Evolutionary conservation across 805 yeast genomes (phyloP).

Genomic region (Saturnispora sekii): DNA sequence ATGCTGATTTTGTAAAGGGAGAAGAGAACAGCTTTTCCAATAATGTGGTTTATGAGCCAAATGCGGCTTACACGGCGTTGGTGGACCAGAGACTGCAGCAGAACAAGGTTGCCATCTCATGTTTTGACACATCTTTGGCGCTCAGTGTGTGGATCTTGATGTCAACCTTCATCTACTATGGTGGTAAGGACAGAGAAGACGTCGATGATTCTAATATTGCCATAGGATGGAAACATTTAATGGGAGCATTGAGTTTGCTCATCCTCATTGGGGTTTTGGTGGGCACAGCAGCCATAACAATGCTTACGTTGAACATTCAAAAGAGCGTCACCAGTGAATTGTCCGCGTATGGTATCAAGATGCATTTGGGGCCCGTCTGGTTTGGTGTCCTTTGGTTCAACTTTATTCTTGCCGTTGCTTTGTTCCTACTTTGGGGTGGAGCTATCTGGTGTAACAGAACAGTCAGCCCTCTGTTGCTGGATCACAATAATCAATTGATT

Average conservation of each 20-base stretch:
- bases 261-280: neutral
- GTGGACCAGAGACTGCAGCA: constrained; percentile 14
- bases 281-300: constrained; percentile 26
- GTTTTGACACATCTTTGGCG: constrained; percentile 23
- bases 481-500: no score
- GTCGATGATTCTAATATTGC: constrained; percentile 29
- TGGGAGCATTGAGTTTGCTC: constrained; percentile 23
- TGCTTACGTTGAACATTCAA: constrained; percentile 21
- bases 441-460: constrained; percentile 50
- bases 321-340: constrained; percentile 26
- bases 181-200: constrained; percentile 24
- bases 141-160: constrained; percentile 26
- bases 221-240: constrained; percentile 25
- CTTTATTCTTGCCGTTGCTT: constrained; percentile 19
- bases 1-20: constrained; percentile 2
- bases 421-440: constrained; percentile 29
- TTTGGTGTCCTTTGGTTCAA: constrained; percentile 37
- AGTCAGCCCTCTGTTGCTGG: neutral
- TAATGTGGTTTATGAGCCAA: constrained; percentile 16
- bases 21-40: neutral
- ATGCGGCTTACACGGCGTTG: constrained; percentile 18
- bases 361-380: constrained; percentile 29
- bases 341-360: constrained; percentile 36
- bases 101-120: constrained; percentile 23
- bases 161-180: constrained; percentile 29